Percentiles rank a stretch among this genome's conserved stretches.
phyloP scores from a whole-genome alignment of 2,329 filamentous ascomycete species.

The Alternaria arbusti region DNA sequence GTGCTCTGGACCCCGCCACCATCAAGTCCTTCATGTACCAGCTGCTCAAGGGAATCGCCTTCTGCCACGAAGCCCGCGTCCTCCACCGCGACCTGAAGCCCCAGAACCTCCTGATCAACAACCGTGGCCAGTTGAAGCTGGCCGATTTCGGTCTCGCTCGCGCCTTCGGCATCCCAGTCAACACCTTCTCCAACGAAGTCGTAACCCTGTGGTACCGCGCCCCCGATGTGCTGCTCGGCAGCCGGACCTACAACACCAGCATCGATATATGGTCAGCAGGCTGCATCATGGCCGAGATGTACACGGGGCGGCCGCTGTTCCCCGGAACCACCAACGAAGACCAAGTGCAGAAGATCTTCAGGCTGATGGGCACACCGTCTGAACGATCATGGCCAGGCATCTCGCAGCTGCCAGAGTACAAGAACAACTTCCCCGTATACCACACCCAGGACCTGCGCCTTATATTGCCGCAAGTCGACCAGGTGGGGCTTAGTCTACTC shows the following conservation, averaged over 20 bases:
- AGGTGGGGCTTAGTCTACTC: slow-evolving; percentile 83
- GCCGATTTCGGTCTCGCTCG: slow-evolving; percentile 94
- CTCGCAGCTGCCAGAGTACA: slow-evolving; percentile 96
- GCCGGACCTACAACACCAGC: slow-evolving; percentile 97
- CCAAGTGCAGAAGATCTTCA: slow-evolving; percentile 95
- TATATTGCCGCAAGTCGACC: slow-evolving; percentile 90
- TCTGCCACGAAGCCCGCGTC: slow-evolving; percentile 96
- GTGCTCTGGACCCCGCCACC: slow-evolving; percentile 83
- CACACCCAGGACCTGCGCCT: slow-evolving; percentile 87
- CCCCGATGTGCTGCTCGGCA: slow-evolving; percentile 91
- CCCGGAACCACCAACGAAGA: slow-evolving; percentile 98
- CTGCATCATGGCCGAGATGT: slow-evolving; percentile 99
- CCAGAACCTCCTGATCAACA: slow-evolving; percentile 95
- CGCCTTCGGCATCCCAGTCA: slow-evolving; percentile 95
- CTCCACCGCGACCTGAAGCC: slow-evolving; percentile 95
- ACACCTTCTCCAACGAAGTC: slow-evolving; percentile 97
- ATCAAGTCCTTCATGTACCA: slow-evolving; percentile 99
- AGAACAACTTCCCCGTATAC: slow-evolving; percentile 91
- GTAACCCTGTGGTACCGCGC: slow-evolving; percentile 98
- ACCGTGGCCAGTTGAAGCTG: slow-evolving; percentile 86
- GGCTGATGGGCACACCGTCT: slow-evolving; percentile 96
- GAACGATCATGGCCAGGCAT: slow-evolving; percentile 97
- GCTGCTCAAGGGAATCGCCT: slow-evolving; percentile 91
- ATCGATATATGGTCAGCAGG: slow-evolving; percentile 99
- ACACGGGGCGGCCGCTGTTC: slow-evolving; percentile 92